Percentiles rank a stretch among this genome's conserved stretches.
Evolutionary conservation across 257 asterid species (phyloP).

Genomic region (Marsdenia floribunda): DNA sequence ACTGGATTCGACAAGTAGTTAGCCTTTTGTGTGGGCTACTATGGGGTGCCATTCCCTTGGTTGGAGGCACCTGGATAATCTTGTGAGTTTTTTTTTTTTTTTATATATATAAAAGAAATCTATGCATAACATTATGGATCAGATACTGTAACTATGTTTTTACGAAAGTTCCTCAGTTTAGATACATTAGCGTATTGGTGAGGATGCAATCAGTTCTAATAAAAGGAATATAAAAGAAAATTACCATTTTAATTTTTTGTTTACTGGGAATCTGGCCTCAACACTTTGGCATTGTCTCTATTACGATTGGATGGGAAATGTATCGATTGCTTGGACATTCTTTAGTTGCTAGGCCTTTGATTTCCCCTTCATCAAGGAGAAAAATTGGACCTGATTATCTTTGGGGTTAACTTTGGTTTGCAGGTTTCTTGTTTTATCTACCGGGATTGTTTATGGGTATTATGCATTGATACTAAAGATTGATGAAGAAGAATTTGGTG

Average conservation of each 20-base stretch:
- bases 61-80: constrained; percentile 86
- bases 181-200: background rate
- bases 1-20: constrained; percentile 90
- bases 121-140: background rate
- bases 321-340: background rate
- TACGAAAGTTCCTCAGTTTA: background rate
- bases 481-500: constrained; percentile 96
- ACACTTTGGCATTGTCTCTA: background rate
- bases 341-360: background rate
- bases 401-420: constrained; percentile 14
- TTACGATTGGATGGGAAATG: background rate
- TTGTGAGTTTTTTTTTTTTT: constrained; percentile 41
- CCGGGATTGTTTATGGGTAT: constrained; percentile 77
- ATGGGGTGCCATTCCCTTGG: constrained; percentile 94
- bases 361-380: background rate
- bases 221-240: background rate
- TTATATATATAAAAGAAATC: too few relatives aligned
- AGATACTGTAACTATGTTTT: background rate
- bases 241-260: background rate
- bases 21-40: constrained; percentile 70
- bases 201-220: background rate
- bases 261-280: background rate
- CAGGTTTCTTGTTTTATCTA: constrained; percentile 72
- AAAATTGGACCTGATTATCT: background rate
- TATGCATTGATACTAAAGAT: constrained; percentile 65